These are phyloP conservation scores for Botryotinia convoluta DNA, from an alignment of 2,329 filamentous ascomycete genomes.

Conservation along the genomic window DNA sequence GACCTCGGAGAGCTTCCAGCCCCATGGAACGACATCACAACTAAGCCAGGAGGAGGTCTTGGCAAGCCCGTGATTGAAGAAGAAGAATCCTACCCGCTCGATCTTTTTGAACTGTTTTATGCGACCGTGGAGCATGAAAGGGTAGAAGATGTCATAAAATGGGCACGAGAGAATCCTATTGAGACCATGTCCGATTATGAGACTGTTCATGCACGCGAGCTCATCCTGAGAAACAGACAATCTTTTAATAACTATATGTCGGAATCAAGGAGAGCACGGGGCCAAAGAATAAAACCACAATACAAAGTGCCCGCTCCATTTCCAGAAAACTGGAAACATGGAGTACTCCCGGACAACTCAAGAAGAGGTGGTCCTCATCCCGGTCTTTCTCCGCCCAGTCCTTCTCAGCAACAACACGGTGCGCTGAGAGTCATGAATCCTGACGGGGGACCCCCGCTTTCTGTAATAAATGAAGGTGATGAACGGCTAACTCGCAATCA, in stretches of 20 bases:
- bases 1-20: background rate
- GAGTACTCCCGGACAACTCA: background rate
- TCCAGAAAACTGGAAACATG: background rate
- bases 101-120: background rate
- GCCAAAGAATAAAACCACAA: background rate
- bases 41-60: background rate
- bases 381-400: background rate
- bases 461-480: background rate
- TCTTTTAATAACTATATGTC: rapidly evolving
- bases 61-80: background rate
- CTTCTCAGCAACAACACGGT: background rate
- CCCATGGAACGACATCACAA: background rate
- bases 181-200: background rate
- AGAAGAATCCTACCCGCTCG: background rate
- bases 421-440: background rate
- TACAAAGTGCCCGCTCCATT: background rate
- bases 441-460: background rate
- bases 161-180: background rate
- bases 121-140: background rate
- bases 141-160: background rate
- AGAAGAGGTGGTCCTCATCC: background rate
- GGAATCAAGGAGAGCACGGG: background rate
- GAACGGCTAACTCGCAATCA: no score
- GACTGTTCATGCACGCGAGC: background rate
- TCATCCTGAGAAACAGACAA: background rate